Percentiles rank a stretch among this genome's conserved stretches.
Conservation (phyloP, 2,329 filamentous ascomycete genomes). For the Scorias spongiosa region DNA sequence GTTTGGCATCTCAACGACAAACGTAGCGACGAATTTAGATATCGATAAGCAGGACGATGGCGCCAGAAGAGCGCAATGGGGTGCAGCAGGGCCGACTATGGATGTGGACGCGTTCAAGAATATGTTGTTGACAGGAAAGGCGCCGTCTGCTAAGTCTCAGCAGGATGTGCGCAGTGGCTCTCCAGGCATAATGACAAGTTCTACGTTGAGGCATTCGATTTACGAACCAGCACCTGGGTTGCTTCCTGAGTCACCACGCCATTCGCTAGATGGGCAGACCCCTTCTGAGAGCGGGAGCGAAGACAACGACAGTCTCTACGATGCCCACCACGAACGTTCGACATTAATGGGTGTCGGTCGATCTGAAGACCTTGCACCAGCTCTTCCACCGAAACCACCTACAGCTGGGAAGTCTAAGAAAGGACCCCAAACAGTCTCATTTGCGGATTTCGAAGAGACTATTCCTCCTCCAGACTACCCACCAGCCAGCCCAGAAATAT, state of each 20-base stretch:
- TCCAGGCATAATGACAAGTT: constrained; percentile 22
- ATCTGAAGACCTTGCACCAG: constrained; percentile 33
- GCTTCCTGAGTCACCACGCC: constrained; percentile 32
- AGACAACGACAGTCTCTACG: constrained; percentile 19
- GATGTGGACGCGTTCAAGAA: constrained; percentile 66
- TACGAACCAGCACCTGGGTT: constrained; percentile 32
- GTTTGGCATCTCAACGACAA: constrained; percentile 5
- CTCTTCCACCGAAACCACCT: constrained; percentile 57
- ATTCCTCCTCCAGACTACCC: constrained; percentile 9
- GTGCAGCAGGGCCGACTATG: constrained; percentile 28
- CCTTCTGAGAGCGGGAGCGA: constrained; percentile 18
- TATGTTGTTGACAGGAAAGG: constrained; percentile 55
- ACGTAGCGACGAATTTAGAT: background rate
- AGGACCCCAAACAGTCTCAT: constrained; percentile 23
- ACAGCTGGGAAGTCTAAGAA: constrained; percentile 46
- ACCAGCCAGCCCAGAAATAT: background rate
- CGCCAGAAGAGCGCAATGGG: constrained; percentile 2
- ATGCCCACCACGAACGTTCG: constrained; percentile 28
- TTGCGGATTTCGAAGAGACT: constrained; percentile 18
- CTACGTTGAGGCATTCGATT: constrained; percentile 39
- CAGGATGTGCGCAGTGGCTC: constrained; percentile 4
- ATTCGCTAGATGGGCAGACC: constrained; percentile 35
- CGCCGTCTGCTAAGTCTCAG: constrained; percentile 14
- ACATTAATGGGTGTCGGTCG: constrained; percentile 23
- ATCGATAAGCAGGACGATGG: constrained; percentile 2